Evolutionary conservation across 2,329 filamentous ascomycete genomes (phyloP).

Genomic region (Cryphonectria japonica): DNA sequence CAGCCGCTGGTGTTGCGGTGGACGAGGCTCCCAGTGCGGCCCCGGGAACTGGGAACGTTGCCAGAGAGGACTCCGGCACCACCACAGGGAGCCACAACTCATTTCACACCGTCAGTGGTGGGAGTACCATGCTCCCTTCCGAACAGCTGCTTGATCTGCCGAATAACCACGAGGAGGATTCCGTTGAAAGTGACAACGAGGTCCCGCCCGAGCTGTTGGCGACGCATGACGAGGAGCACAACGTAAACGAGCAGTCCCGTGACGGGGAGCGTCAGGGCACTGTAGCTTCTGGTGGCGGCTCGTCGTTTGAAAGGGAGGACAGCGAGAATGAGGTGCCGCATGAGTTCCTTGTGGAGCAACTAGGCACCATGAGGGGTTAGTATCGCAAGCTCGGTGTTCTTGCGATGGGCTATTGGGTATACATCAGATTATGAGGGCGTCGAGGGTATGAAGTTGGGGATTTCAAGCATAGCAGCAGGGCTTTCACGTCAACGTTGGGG

Average conservation of each 20-base stretch:
- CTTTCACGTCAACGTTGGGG: background rate
- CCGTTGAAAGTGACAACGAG: conserved; percentile 43
- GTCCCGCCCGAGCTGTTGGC: conserved; percentile 48
- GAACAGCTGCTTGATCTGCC: conserved; percentile 32
- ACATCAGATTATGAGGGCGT: background rate
- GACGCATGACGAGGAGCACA: conserved; percentile 35
- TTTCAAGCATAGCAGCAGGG: background rate
- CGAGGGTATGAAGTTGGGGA: background rate
- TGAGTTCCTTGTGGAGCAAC: conserved; percentile 56
- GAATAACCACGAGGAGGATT: conserved; percentile 30
- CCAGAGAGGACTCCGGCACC: conserved; percentile 22
- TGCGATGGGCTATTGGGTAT: background rate
- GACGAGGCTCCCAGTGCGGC: conserved; percentile 28
- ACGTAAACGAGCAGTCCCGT: conserved; percentile 22
- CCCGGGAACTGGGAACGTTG: conserved; percentile 13
- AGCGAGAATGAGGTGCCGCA: conserved; percentile 55
- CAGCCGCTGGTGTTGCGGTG: conserved; percentile 37
- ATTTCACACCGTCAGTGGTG: conserved; percentile 34
- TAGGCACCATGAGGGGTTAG: conserved; percentile 24
- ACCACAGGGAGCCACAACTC: conserved; percentile 22
- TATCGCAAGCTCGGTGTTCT: background rate
- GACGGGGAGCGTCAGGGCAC: background rate
- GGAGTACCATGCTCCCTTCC: conserved; percentile 39
- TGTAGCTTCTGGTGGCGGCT: background rate
- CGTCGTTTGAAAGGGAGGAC: conserved; percentile 35